Base-by-base conservation (phyloP, 352 stramenopile species). In the Thalassiosira delicatula region DNA sequence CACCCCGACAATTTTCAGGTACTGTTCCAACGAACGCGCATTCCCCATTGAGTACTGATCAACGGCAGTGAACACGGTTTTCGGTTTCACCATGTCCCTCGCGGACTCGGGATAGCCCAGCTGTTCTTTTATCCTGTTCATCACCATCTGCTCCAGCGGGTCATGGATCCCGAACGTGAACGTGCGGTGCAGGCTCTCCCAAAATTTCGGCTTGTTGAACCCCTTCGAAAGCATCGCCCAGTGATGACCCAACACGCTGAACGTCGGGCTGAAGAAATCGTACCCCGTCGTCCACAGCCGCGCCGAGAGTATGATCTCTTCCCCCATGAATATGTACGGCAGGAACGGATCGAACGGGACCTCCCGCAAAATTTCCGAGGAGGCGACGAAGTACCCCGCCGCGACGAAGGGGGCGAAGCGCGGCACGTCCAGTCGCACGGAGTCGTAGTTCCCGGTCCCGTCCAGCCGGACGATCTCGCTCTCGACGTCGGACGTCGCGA, bases 261-360 rank as follows among this genome's bases (percentile, higher is more conserved):
- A 86, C 5, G 87, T 93, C 0, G 94, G 94, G 69, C 79, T 91
- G 76, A 95, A 95, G 29, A 95, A 95, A 79, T 96, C 88, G 80
- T 95, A 95, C 3, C 92, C 93, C 57, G 81, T 70, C 9, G 93
- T 96, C 92, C 92, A 96, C 11, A 95, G 78, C 30, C 93, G 79
- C 46, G 91, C 88, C 35, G 81, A 91, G 53, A 95, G 89, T 59
- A 92, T 86, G 72, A 96, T 96, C 76, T 96, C 93, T 74, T 96
- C 94, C 27, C 94, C 93, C 92, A 96, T 96, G 82, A 97, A 97
- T 30, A 97, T 92, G 80, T 93, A 96, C 21, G 94, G 93, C 51
- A 96, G 78, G 70, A 96, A 96, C 21, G 94, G 94, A 88, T 97
- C 94, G 80, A 96, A 96, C 0, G 93, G 93, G 23, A 96, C 91